phyloP scores from a whole-genome alignment of 768 basidiomycete genomes.

The Trametes elegans region DNA sequence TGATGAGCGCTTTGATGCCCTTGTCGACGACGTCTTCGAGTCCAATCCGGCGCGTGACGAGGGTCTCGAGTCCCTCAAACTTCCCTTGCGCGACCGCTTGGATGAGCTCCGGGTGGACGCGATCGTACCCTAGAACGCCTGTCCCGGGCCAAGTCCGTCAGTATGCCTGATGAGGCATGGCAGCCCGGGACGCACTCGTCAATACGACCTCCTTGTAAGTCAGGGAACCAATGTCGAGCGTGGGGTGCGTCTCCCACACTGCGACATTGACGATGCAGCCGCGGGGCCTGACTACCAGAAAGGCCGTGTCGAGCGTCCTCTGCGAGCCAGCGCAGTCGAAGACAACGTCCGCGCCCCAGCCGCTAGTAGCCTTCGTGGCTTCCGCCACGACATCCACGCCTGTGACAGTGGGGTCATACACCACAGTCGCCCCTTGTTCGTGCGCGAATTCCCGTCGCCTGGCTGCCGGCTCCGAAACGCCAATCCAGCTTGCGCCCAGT shows the following conservation, averaged over 20 bases:
- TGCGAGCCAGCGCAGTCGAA: constrained; percentile 49
- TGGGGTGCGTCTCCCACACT: constrained; percentile 39
- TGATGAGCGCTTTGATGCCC: constrained; percentile 40
- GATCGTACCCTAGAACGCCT: constrained; percentile 40
- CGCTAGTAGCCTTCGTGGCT: constrained; percentile 27
- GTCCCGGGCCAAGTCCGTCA: not conserved
- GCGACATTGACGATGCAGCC: constrained; percentile 43
- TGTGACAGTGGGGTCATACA: constrained; percentile 34
- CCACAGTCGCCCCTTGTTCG: constrained; percentile 37
- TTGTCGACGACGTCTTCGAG: constrained; percentile 43
- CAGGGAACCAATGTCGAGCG: constrained; percentile 37
- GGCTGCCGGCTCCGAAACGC: constrained; percentile 41
- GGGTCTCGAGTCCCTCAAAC: constrained; percentile 37
- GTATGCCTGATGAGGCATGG: not conserved
- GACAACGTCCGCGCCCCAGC: constrained; percentile 42
- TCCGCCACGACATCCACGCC: constrained; percentile 27
- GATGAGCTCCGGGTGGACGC: constrained; percentile 40
- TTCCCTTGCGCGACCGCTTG: constrained; percentile 38
- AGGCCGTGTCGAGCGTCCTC: constrained; percentile 35
- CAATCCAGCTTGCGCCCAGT: constrained; percentile 30
- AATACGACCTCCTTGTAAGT: constrained; percentile 38
- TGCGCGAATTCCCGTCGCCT: constrained; percentile 38
- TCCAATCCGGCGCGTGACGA: constrained; percentile 42
- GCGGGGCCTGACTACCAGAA: constrained; percentile 36
- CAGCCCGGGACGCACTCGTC: constrained; percentile 34